phyloP scores from a whole-genome alignment of 2,329 filamentous ascomycete genomes.

The Diplocarpon rosae region DNA sequence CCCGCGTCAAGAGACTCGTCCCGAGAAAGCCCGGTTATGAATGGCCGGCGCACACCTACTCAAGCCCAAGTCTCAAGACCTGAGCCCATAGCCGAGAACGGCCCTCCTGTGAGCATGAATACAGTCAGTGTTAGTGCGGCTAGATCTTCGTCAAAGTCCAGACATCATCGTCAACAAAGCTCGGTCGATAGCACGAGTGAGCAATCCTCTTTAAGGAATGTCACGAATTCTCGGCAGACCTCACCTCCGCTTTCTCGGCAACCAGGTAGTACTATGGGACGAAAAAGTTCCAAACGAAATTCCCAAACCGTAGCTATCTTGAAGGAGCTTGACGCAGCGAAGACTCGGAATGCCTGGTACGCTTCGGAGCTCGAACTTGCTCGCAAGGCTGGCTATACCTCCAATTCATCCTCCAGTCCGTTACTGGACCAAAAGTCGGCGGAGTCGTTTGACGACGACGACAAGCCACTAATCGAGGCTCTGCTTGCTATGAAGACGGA shows the following conservation, averaged over 20 bases:
- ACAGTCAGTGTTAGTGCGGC: slow-evolving; percentile 6
- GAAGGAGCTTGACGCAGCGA: slow-evolving; percentile 76
- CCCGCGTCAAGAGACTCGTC: slow-evolving; percentile 30
- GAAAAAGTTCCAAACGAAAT: slow-evolving; percentile 50
- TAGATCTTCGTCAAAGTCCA: slow-evolving; percentile 37
- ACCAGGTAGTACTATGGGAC: slow-evolving; percentile 45
- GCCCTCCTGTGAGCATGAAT: slow-evolving; percentile 19
- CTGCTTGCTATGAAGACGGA: slow-evolving; percentile 85
- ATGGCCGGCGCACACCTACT: slow-evolving; percentile 55
- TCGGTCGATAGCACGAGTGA: slow-evolving; percentile 61
- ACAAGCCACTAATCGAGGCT: slow-evolving; percentile 84
- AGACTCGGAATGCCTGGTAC: slow-evolving; percentile 92
- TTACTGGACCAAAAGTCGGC: slow-evolving; percentile 64
- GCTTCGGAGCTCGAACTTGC: slow-evolving; percentile 89
- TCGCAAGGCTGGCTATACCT: slow-evolving; percentile 75
- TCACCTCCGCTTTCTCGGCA: slow-evolving; percentile 49
- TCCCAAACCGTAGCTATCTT: slow-evolving; percentile 55
- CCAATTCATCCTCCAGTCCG: slow-evolving; percentile 58
- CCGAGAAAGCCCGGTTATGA: slow-evolving; percentile 41
- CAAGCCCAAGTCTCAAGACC: slow-evolving; percentile 35
- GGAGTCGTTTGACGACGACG: slow-evolving; percentile 82
- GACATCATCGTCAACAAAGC: slow-evolving; percentile 48
- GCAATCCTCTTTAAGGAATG: slow-evolving; percentile 34
- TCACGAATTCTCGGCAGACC: slow-evolving; percentile 33
- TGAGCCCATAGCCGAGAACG: slow-evolving; percentile 14